Conservation (phyloP, 2,329 filamentous ascomycete species). For the Trichophyton rubrum region DNA sequence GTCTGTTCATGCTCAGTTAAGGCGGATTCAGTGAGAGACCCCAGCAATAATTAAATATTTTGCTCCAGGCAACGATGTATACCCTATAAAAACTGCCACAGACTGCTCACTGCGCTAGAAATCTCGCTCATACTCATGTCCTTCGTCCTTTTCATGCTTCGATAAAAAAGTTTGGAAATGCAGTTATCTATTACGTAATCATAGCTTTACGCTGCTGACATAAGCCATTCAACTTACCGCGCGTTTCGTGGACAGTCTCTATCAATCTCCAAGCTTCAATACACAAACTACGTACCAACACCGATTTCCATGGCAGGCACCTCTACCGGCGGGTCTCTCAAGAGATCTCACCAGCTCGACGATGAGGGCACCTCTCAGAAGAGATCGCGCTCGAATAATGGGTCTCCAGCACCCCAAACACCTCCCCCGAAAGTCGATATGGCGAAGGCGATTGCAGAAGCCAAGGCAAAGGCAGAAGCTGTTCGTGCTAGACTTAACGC, state of each 20-base stretch:
- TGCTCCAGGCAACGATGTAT: too few relatives aligned
- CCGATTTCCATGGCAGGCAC: slow-evolving; percentile 31
- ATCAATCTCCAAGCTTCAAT: not conserved
- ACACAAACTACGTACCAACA: not conserved
- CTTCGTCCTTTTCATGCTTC: too few relatives aligned
- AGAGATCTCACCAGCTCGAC: slow-evolving; percentile 38
- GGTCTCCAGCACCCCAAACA: slow-evolving; percentile 34
- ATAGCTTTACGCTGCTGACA: not conserved
- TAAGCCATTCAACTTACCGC: not conserved
- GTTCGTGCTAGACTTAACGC: slow-evolving; percentile 36
- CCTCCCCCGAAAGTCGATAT: slow-evolving; percentile 32
- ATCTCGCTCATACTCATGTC: too few relatives aligned
- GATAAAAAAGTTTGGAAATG: too few relatives aligned
- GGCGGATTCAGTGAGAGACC: not conserved
- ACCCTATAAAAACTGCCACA: too few relatives aligned
- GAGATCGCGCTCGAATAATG: slow-evolving; percentile 39
- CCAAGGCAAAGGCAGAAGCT: slow-evolving; percentile 37
- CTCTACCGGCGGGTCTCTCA: slow-evolving; percentile 31
- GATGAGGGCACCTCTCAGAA: slow-evolving; percentile 32
- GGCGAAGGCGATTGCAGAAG: slow-evolving; percentile 37
- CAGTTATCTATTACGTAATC: not conserved
- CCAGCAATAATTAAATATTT: too few relatives aligned
- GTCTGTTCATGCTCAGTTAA: not conserved
- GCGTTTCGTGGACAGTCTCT: not conserved
- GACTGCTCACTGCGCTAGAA: too few relatives aligned